Base-by-base conservation (phyloP, 768 basidiomycete genomes). In the Pulveroboletus sp. region DNA sequence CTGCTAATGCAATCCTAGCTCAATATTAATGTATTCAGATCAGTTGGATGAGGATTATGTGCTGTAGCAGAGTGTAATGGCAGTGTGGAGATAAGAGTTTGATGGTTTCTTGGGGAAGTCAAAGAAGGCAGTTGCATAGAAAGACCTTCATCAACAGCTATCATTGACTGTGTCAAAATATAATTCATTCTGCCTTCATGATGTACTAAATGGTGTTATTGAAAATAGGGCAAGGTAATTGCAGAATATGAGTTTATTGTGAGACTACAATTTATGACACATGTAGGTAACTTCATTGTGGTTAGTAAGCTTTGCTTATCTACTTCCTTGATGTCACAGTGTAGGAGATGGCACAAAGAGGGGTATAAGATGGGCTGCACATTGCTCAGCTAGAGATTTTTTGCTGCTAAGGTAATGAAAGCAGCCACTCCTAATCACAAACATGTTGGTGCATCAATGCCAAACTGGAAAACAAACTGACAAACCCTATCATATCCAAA, bases 321-420 rank as follows among this genome's bases (percentile, higher is more conserved):
- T 40, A 97, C 79, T 7, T 76, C 75, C 2, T 75, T 76, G 19
- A 97, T 73, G 56, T 98, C 97, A 2, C 84, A 90, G 49, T 85
- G 86, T 32, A 98, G 72, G 50, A 94, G 83, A 58, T 93, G 87
- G 39, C 90, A 79, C 35, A 98, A 69, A 0, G 88, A 90, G 0
- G 97, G 95, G 57, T 98, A 98, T 8, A 99, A 67, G 36, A 98
- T 95, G 60, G 94, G 97, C 95, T 97, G 98, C 19, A 92, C 84
- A 62, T 99, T 97, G 45, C 91, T 93, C 3, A 75, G 68, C 0
- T 87, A 88, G 6, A 99, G 77, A 53, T 89, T 85, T 36, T 84
- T 82, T 2, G 88, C 85, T 9, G 91, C 87, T 5, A 91, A 84
- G 2, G 90, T 85, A 37, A 98, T 85, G 64, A 99, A 94, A 0